phyloP scores from a whole-genome alignment of 257 asterid species.

The Solanum raphanifolium region DNA sequence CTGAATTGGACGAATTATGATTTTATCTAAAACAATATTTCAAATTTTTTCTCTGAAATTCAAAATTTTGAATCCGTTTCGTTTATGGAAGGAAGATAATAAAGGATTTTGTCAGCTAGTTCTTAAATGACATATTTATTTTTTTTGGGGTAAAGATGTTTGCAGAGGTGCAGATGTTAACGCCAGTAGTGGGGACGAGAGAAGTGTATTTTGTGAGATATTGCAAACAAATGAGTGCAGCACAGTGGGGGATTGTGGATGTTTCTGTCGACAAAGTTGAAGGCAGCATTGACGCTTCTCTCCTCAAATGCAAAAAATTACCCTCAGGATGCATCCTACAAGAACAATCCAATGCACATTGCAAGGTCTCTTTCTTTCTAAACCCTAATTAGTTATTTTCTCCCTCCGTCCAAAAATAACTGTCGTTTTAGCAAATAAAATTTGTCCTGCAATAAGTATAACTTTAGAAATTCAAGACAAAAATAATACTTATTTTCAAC shows the following conservation, averaged over 20 bases:
- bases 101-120: background rate
- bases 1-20: background rate
- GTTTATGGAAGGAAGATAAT: background rate
- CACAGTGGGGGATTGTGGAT: slow-evolving; percentile 66
- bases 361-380: slow-evolving; percentile 40
- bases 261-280: slow-evolving; percentile 39
- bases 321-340: slow-evolving; percentile 92
- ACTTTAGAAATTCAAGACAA: background rate
- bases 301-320: slow-evolving; percentile 55
- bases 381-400: background rate
- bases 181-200: slow-evolving; percentile 74
- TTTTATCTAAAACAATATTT: background rate
- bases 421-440: too few relatives aligned
- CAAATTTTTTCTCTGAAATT: background rate
- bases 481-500: background rate
- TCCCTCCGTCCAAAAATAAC: background rate
- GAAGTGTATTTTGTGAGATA: slow-evolving; percentile 64
- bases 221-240: slow-evolving; percentile 45
- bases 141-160: slow-evolving; percentile 37
- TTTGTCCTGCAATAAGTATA: too few relatives aligned
- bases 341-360: slow-evolving; percentile 70
- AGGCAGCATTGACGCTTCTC: slow-evolving; percentile 35
- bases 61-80: background rate
- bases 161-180: slow-evolving; percentile 84
- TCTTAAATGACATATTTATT: background rate